phyloP scores from a whole-genome alignment of 441 rosid species.

The Gossypium trilobum region DNA sequence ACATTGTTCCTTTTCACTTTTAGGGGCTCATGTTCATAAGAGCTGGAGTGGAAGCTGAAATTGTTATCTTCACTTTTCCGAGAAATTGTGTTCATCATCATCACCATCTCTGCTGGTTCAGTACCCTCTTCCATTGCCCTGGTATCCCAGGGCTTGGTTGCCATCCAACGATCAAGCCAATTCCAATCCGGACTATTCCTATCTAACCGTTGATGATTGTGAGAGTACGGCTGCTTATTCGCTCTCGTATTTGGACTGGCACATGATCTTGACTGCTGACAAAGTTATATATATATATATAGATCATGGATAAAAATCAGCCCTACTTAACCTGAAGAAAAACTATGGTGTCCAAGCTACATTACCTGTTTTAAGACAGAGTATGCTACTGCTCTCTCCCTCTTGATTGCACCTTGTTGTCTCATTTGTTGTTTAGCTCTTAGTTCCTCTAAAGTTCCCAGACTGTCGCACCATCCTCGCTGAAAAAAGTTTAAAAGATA shows the following conservation, averaged over 20 bases:
- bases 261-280: conserved; percentile 45
- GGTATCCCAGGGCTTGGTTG: conserved; percentile 68
- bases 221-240: conserved; percentile 31
- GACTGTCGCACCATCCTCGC: conserved; percentile 72
- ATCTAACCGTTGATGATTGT: conserved; percentile 29
- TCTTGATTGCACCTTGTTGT: conserved; percentile 72
- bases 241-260: conserved; percentile 49
- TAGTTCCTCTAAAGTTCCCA: conserved; percentile 54
- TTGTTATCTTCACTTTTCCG: conserved; percentile 47
- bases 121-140: conserved; percentile 39
- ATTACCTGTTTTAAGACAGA: conserved; percentile 40
- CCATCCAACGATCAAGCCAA: conserved; percentile 74
- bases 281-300: conserved; percentile 6
- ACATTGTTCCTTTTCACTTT: conserved; percentile 44
- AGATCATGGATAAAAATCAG: not conserved
- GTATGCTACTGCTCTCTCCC: conserved; percentile 82
- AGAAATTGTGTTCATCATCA: conserved; percentile 23
- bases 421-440: conserved; percentile 38
- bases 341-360: not conserved
- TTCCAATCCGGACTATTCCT: conserved; percentile 45
- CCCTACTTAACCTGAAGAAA: not conserved
- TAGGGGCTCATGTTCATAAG: conserved; percentile 27
- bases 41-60: conserved; percentile 21
- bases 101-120: conserved; percentile 18
- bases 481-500: conserved; percentile 21